Percentiles rank a stretch among this genome's conserved stretches.
phyloP scores from a whole-genome alignment of 371 early-diverging fungal genomes.

The Capillidium heterosporum region DNA sequence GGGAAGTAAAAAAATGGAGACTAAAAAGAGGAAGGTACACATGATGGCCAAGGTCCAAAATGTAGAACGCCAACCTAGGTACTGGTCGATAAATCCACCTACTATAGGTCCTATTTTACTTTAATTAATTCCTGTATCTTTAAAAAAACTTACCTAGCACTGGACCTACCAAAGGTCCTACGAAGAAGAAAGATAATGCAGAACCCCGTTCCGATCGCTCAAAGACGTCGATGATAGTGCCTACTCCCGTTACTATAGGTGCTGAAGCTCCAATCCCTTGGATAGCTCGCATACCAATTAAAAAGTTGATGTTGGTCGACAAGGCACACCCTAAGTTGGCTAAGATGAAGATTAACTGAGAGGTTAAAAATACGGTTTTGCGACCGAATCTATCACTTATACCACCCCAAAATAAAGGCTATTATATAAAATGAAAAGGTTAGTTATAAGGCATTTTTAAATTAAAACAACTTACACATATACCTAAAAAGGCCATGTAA shows the following conservation, averaged over 20 bases:
- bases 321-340: constrained; percentile 45
- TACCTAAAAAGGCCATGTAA: constrained; percentile 27
- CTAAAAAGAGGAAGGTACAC: constrained; percentile 13
- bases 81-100: constrained; percentile 24
- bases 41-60: constrained; percentile 37
- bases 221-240: constrained; percentile 34
- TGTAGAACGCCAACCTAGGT: constrained; percentile 38
- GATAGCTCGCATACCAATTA: constrained; percentile 37
- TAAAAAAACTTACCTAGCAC: too few species aligned
- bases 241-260: constrained; percentile 50
- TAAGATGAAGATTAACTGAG: constrained; percentile 27
- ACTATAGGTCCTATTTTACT: constrained; percentile 22
- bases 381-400: constrained; percentile 45
- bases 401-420: constrained; percentile 46
- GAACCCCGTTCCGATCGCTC: constrained; percentile 19
- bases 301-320: constrained; percentile 22
- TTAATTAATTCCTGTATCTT: constrained; percentile 16
- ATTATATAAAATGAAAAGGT: too few species aligned
- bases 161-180: constrained; percentile 35
- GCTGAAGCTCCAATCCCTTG: constrained; percentile 55
- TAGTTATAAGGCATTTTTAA: too few species aligned
- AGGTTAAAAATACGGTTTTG: constrained; percentile 34
- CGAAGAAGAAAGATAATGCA: constrained; percentile 34
- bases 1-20: constrained; percentile 34
- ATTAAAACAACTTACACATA: constrained; percentile 1